phyloP scores from a whole-genome alignment of 2,329 filamentous ascomycete genomes.

The Fusarium sp. region DNA sequence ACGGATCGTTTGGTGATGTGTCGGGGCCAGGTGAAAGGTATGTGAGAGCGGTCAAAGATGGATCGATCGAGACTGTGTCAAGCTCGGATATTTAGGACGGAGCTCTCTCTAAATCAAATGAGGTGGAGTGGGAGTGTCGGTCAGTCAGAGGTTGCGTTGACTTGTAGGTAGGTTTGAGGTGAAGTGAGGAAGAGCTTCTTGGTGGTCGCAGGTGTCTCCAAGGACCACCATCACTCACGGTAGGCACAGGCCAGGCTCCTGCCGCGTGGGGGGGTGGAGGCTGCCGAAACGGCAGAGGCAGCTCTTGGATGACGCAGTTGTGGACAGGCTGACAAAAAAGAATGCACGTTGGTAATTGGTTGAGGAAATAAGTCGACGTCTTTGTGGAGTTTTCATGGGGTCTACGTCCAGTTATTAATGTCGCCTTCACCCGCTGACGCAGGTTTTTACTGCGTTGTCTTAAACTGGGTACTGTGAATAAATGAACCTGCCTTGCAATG shows the following conservation, averaged over 20 bases:
- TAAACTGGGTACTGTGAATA: background rate
- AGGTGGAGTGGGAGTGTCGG: background rate
- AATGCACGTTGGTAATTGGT: background rate
- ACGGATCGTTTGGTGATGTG: constrained; percentile 9
- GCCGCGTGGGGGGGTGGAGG: constrained; percentile 32
- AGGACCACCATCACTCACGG: background rate
- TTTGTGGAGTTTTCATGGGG: no score
- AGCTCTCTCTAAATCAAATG: background rate
- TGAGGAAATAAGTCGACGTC: background rate
- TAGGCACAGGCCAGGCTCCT: constrained; percentile 12
- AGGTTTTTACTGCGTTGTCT: background rate
- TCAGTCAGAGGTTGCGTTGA: background rate
- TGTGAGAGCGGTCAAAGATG: constrained; percentile 32
- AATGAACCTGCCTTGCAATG: background rate
- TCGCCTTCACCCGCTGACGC: background rate
- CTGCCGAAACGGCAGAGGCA: constrained; percentile 42
- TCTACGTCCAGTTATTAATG: background rate
- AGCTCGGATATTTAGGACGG: background rate
- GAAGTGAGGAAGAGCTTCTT: constrained; percentile 20
- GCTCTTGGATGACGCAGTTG: constrained; percentile 48
- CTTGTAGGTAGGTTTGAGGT: background rate
- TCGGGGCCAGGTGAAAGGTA: constrained; percentile 10
- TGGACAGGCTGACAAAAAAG: constrained; percentile 15
- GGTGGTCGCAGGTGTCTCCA: constrained; percentile 24
- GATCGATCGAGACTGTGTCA: background rate